A percentile compares a stretch with the other conserved stretches of the same genome.
phyloP scores from a whole-genome alignment of 164 flowering plant species.

The Piper longum region DNA sequence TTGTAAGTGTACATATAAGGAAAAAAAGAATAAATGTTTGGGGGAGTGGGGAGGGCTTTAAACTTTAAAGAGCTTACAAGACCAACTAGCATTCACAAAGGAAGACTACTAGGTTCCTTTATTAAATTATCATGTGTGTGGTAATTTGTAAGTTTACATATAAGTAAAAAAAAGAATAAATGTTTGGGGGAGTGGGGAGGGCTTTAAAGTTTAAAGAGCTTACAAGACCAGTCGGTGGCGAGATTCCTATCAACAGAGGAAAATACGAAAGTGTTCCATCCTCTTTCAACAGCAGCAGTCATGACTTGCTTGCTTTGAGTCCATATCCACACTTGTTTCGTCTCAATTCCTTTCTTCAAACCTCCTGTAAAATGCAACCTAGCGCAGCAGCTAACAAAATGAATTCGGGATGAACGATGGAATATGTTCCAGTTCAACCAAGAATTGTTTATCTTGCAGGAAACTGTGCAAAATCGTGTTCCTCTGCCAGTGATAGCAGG shows the following conservation, averaged over 20 bases:
- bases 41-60: too few species aligned
- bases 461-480: not conserved
- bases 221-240: constrained; percentile 74
- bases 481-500: not conserved
- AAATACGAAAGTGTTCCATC: constrained; percentile 81
- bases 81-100: constrained; percentile 25
- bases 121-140: too few species aligned
- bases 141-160: too few species aligned
- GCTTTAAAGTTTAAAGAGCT: too few species aligned
- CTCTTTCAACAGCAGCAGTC: constrained; percentile 81
- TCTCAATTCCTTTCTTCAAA: constrained; percentile 9
- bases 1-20: too few species aligned
- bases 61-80: constrained; percentile 19
- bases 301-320: constrained; percentile 73
- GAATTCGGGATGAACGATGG: not conserved
- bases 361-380: constrained; percentile 12
- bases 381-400: not conserved
- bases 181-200: too few species aligned
- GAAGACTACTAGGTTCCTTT: too few species aligned
- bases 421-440: not conserved
- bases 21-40: too few species aligned
- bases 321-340: constrained; percentile 83
- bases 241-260: constrained; percentile 23
- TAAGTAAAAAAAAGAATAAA: too few species aligned
- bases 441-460: not conserved